Base-by-base conservation (phyloP, 2,329 filamentous ascomycete genomes). In the Fusarium sp. region DNA sequence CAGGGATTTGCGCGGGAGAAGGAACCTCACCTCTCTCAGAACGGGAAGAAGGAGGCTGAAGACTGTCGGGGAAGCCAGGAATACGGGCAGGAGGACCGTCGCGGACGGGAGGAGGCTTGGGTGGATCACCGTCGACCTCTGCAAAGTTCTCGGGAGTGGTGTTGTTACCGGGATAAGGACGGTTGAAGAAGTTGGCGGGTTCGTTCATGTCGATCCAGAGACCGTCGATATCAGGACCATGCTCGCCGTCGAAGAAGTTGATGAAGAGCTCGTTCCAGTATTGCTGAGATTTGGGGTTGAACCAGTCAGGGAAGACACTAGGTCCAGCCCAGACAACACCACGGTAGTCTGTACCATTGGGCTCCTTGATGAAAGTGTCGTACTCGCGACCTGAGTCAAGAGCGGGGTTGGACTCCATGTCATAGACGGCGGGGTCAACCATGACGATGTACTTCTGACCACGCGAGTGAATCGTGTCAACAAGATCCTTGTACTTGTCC, bases 251-350 rank as follows among this genome's bases (percentile, higher is more conserved):
- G 78, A 95, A 94, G 81, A 92, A 93, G 0, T 76, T 77, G 1
- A 74, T 75, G 71, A 95, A 91, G 74, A 95, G 87, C 3, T 85
- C 83, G 51, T 87, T 88, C 92, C 92, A 95, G 78, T 89, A 96
- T 2, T 81, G 73, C 57, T 89, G 85, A 2, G 88, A 87, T 34
- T 88, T 87, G 2, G 85, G 83, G 27, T 89, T 81, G 76, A 94
- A 93, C 92, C 92, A 95, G 76, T 95, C 93, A 0, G 91, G 91
- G 78, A 89, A 94, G 3, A 86, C 89, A 1, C 89, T 88, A 11
- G 88, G 84, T 32, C 92, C 92, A 16, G 92, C 90, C 92, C 92
- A 95, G 6, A 95, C 92, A 11, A 93, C 91, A n/a, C 92, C 89
- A 46, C 84, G 79, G 76, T 83, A 88, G 42, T 83, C 76, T 2